Base-by-base conservation (phyloP, 2,329 filamentous ascomycete genomes). In the Pseudocercospora eumusae region DNA sequence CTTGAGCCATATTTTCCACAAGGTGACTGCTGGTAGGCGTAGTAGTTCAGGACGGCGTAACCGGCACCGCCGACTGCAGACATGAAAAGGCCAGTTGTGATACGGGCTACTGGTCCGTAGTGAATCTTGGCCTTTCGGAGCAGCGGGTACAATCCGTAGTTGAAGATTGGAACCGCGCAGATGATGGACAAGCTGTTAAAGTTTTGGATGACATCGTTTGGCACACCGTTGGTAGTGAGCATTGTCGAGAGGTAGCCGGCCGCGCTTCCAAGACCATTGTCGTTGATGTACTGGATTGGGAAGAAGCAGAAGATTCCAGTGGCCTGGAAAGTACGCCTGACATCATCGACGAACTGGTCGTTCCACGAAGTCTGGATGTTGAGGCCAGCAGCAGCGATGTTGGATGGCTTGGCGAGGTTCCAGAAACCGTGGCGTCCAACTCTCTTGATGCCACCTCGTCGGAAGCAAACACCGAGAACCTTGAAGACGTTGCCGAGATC, bases 311-410 rank as follows among this genome's bases (percentile, higher is more conserved):
- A 90, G 59, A 90, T 87, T 69, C 87, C 85, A 84, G 73, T 13
- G 0, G 65, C 62, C 18, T 66, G 65, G 58, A 64, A 63, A 3
- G 83, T 82, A 33, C 86, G 85, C 77, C 87, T 87, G 49, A 91
- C 79, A 70, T 91, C 88, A 5, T 89, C 87, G 47, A 91, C 80
- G 67, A 91, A 91, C 66, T 83, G 80, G 69, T 90, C 87, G 59
- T 88, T 82, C 86, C 88, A 91, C 0, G 78, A 44, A 2, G 67
- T 68, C 11, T 56, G 10, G 53, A 68, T 66, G 53, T 42, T 62
- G 20, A 63, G 58, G 20, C 69, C 69, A 7, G 57, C 54, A n/a
- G 64, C 69, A 23, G 67, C 64, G 36, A 73, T 67, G 60, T 67
- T 68, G 3, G 66, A 68, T 13, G 71, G 71, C 61, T 70, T 71